Evolutionary conservation across 495 filamentous ascomycete genomes (phyloP).

Genomic region (Pseudevernia furfuracea): DNA sequence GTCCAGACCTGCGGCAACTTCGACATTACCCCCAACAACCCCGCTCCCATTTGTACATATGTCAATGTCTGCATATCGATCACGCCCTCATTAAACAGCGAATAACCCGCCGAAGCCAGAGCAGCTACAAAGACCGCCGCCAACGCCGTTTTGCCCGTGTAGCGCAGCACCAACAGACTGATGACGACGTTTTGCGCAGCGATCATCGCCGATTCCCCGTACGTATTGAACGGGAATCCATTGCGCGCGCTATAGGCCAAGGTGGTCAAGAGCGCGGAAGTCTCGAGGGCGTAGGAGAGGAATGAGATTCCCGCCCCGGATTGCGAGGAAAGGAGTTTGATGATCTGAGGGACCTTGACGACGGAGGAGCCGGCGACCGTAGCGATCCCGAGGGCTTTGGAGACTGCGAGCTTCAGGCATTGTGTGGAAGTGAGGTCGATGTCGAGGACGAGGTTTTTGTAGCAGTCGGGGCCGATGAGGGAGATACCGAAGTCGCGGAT

Average conservation of each 20-base stretch:
- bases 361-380: constrained; percentile 82
- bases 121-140: constrained; percentile 66
- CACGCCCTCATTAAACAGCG: constrained; percentile 55
- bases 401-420: constrained; percentile 81
- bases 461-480: constrained; percentile 76
- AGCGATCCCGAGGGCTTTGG: constrained; percentile 83
- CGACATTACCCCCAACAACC: constrained; percentile 71
- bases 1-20: constrained; percentile 88
- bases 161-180: constrained; percentile 72
- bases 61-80: constrained; percentile 61
- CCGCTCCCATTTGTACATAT: constrained; percentile 78
- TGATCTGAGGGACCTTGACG: constrained; percentile 92
- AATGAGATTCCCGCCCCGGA: constrained; percentile 80
- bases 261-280: constrained; percentile 70
- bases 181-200: constrained; percentile 87
- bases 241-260: constrained; percentile 85
- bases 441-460: constrained; percentile 71
- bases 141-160: constrained; percentile 55
- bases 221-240: constrained; percentile 91
- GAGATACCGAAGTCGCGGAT: constrained; percentile 66
- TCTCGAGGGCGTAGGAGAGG: constrained; percentile 86
- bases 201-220: constrained; percentile 87
- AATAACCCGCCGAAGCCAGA: constrained; percentile 56
- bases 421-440: constrained; percentile 62
- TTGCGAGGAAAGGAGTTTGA: constrained; percentile 74